These are phyloP conservation scores for Heracleum sosnowskyi DNA, from an alignment of 129 eudicot genomes.

Conservation along the genomic window DNA sequence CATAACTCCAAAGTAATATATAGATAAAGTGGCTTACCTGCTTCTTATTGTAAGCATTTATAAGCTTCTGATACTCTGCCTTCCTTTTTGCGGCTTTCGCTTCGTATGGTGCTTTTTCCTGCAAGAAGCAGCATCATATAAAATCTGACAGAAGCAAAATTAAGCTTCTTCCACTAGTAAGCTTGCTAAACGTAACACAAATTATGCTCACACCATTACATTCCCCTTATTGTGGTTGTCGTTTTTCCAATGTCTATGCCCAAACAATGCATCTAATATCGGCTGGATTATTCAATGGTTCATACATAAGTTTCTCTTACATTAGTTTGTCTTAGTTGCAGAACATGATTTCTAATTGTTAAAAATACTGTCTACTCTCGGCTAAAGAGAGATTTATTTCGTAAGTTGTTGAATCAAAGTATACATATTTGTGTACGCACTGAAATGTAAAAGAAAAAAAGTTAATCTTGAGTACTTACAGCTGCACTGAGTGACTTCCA, in stretches of 20 bases:
- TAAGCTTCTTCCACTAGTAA: neutral
- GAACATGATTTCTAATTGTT: neutral
- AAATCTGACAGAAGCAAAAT: neutral
- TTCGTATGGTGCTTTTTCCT: slow-evolving; percentile 97
- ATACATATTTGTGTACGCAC: neutral
- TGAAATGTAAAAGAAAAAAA: no score
- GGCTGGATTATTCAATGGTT: neutral
- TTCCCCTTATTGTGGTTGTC: neutral
- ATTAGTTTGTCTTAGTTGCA: neutral
- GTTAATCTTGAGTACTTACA: slow-evolving; percentile 35
- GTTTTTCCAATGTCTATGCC: neutral
- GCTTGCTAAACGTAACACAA: neutral
- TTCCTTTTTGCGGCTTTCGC: slow-evolving; percentile 86
- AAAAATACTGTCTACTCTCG: neutral
- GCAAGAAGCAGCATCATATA: slow-evolving; percentile 15
- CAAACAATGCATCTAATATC: neutral
- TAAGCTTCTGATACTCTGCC: slow-evolving; percentile 65
- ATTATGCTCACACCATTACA: neutral
- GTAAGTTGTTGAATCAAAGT: no score
- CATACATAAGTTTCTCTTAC: neutral
- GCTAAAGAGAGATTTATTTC: neutral
- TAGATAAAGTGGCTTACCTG: slow-evolving; percentile 31
- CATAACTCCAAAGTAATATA: neutral
- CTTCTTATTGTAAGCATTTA: slow-evolving; percentile 84
- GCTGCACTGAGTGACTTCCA: slow-evolving; percentile 76